These are phyloP conservation scores for Phaffomyces opuntiae DNA, from an alignment of 805 yeast genomes.

Conservation along the genomic window DNA sequence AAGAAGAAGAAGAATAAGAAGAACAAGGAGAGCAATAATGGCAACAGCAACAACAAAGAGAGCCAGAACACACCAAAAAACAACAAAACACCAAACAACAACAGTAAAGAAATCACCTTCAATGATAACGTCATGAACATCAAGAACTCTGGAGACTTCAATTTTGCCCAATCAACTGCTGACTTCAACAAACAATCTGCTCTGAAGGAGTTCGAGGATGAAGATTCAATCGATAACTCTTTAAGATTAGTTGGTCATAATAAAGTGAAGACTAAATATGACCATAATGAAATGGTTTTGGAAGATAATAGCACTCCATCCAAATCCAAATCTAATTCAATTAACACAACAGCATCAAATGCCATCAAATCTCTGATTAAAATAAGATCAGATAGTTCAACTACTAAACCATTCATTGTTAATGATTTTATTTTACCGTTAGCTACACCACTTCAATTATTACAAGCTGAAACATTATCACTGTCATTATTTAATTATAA, in stretches of 20 bases:
- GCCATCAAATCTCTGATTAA: background rate
- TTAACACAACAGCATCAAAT: background rate
- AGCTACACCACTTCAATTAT: slow-evolving; percentile 71
- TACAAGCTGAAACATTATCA: slow-evolving; percentile 66
- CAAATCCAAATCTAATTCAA: background rate
- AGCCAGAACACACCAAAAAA: background rate
- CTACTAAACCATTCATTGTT: slow-evolving; percentile 7
- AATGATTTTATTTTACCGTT: slow-evolving; percentile 38
- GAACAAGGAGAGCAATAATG: slow-evolving; percentile 7
- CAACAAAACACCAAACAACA: background rate
- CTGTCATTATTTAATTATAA: slow-evolving; percentile 36
- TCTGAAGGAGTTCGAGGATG: slow-evolving; percentile 64
- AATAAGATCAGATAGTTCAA: background rate
- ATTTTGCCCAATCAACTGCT: slow-evolving; percentile 73
- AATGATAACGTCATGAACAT: slow-evolving; percentile 47
- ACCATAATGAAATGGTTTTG: slow-evolving; percentile 55
- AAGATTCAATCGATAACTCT: slow-evolving; percentile 53
- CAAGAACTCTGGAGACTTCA: slow-evolving; percentile 60
- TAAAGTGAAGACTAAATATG: slow-evolving; percentile 44
- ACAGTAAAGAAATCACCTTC: slow-evolving; percentile 19
- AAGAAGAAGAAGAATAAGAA: slow-evolving; percentile 16
- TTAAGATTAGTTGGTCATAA: slow-evolving; percentile 73
- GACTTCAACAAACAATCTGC: slow-evolving; percentile 77
- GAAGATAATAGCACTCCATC: background rate
- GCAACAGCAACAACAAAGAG: slow-evolving; percentile 5